Percentiles rank a stretch among this genome's conserved stretches.
phyloP scores from a whole-genome alignment of 1,284 basidiomycete species.

The Macrocybe sp. region DNA sequence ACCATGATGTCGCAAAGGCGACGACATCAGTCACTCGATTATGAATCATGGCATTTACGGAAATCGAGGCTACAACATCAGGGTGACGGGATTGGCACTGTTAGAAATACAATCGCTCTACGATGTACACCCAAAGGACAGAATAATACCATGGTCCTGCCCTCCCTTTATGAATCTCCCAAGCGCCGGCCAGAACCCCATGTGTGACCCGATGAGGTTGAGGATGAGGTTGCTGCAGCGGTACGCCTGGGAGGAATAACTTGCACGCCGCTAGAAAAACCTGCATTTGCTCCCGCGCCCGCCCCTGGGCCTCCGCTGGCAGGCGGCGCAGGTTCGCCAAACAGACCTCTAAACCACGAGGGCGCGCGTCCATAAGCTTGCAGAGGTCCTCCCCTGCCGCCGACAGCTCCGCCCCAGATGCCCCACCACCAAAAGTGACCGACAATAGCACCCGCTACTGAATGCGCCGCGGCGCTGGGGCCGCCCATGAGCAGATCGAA shows the following conservation, averaged over 20 bases:
- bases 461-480: conserved; percentile 46
- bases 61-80: too few relatives aligned
- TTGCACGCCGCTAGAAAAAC: conserved; percentile 29
- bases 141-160: too few relatives aligned
- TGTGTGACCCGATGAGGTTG: conserved; percentile 30
- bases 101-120: too few relatives aligned
- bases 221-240: conserved; percentile 9
- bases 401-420: conserved; percentile 41
- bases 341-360: conserved; percentile 29
- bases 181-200: conserved; percentile 45
- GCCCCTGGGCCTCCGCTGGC: conserved; percentile 14
- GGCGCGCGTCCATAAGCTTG: conserved; percentile 29
- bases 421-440: conserved; percentile 81
- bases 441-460: conserved; percentile 66
- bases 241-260: conserved; percentile 31
- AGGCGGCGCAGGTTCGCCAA: conserved; percentile 26
- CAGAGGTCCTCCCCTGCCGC: conserved; percentile 28
- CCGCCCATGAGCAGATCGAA: conserved; percentile 71
- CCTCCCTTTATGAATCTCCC: conserved; percentile 21
- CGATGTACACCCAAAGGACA: too few relatives aligned
- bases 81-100: too few relatives aligned
- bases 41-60: too few relatives aligned
- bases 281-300: conserved; percentile 20
- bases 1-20: too few relatives aligned
- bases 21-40: too few relatives aligned